Base-by-base conservation (phyloP, 306 rosid species). In the Cyamopsis tetragonoloba region DNA sequence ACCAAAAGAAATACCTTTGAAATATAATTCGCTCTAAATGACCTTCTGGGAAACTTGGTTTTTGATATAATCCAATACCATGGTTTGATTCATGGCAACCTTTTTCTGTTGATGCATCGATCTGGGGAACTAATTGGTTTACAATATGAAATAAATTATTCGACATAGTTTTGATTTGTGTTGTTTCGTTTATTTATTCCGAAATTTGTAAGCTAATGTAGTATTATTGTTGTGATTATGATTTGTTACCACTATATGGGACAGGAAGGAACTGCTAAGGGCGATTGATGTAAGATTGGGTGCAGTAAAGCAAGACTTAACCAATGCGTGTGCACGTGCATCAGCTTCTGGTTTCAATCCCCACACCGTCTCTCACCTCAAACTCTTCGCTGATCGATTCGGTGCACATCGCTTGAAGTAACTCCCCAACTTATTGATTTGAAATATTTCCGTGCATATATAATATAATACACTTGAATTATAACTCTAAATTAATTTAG, bases 181-280 rank as follows among this genome's bases (percentile, higher is more conserved):
- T 39, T 12, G 60, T 27, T 63, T 32, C 22, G 2, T 28, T n/a
- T n/a, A n/a, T n/a, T n/a, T n/a, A n/a, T n/a, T n/a, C n/a, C n/a
- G n/a, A n/a, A n/a, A n/a, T n/a, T n/a, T n/a, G n/a, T n/a, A n/a
- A n/a, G 53, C 24, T 13, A 30, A n/a, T 11, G 62, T 51, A n/a
- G n/a, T n/a, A n/a, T 5, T 51, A 5, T 44, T 31, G 8, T 46
- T 64, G 82, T 57, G 26, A 27, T 35, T 10, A 7, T 11, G 12
- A 48, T 27, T 15, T 6, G 1, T 24, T n/a, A 48, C 41, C 4
- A 43, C 50, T 74, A 74, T 35, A 58, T 76, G 77, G 46, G 44
- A 38, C 88, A 95, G 99, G 81, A 95, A 88, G 72, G 99, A 90
- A 85, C 96, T 95, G 17, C 72, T 88, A 68, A 88, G 89, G 73